These are phyloP conservation scores for Butyriboletus appendiculatus DNA, from an alignment of 1,284 basidiomycete genomes.

Conservation along the genomic window DNA sequence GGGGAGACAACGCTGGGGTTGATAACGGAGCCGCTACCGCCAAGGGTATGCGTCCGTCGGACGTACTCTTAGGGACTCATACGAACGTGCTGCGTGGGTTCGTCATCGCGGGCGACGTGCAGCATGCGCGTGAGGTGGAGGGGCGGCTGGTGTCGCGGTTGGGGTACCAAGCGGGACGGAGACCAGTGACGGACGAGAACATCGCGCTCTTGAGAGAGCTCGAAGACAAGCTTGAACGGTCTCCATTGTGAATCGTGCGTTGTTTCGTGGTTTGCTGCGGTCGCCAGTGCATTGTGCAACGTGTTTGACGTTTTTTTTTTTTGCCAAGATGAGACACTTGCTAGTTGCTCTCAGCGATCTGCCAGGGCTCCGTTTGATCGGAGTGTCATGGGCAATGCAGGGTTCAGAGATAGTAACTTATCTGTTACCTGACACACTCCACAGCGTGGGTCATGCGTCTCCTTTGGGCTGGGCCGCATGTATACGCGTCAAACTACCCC, in stretches of 20 bases:
- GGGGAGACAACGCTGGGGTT: too few species aligned
- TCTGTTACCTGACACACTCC: neutral
- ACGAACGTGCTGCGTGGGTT: slow-evolving; percentile 37
- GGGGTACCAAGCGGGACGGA: slow-evolving; percentile 22
- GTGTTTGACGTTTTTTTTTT: neutral
- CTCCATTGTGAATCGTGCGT: neutral
- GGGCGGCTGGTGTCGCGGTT: slow-evolving; percentile 21
- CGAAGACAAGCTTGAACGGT: slow-evolving; percentile 3
- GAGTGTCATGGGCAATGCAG: neutral
- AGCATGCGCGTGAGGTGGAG: slow-evolving; percentile 29
- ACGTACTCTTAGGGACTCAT: slow-evolving; percentile 25
- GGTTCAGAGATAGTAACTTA: neutral
- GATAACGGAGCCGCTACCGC: neutral
- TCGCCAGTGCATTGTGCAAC: too few species aligned
- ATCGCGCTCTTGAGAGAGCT: slow-evolving; percentile 25
- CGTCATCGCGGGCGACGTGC: slow-evolving; percentile 19
- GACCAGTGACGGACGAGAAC: slow-evolving; percentile 25
- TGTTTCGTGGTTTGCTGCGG: neutral
- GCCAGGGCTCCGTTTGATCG: neutral
- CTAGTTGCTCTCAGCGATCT: neutral
- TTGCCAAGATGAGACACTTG: neutral
- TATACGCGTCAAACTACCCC: neutral
- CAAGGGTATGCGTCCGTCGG: neutral
- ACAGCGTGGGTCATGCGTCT: neutral
- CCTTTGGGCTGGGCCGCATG: too few species aligned